phyloP scores from a whole-genome alignment of 2,329 filamentous ascomycete species.

The Sarocladiaceae sp. region DNA sequence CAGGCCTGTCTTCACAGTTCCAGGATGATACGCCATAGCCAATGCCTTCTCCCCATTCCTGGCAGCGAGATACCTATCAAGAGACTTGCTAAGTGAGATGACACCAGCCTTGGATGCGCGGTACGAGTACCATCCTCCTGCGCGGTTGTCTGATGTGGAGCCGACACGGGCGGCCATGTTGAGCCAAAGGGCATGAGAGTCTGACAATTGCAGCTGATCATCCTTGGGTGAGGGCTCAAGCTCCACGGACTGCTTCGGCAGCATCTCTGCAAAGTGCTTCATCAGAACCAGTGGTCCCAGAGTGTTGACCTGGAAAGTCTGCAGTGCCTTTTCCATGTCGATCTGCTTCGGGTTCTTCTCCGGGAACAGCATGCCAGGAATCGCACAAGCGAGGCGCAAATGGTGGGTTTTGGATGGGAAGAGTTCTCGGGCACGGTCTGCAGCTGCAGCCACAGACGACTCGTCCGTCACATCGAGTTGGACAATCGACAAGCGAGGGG shows the following conservation, averaged over 20 bases:
- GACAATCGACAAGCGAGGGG: constrained; percentile 34
- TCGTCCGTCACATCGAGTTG: constrained; percentile 54
- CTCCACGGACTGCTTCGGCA: constrained; percentile 54
- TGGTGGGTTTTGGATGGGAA: constrained; percentile 51
- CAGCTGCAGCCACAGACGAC: constrained; percentile 53
- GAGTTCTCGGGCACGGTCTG: constrained; percentile 41
- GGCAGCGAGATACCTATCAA: constrained; percentile 62
- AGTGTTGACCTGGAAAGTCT: constrained; percentile 69
- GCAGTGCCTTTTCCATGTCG: constrained; percentile 53
- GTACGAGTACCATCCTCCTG: constrained; percentile 81
- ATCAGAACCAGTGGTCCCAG: constrained; percentile 71
- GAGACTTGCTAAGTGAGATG: constrained; percentile 65
- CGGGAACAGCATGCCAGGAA: constrained; percentile 68
- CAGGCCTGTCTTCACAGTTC: constrained; percentile 73
- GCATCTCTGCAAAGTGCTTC: constrained; percentile 68
- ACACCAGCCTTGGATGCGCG: constrained; percentile 72
- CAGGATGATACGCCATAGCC: constrained; percentile 70
- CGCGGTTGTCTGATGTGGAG: constrained; percentile 64
- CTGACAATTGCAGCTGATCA: constrained; percentile 30
- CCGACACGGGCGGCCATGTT: constrained; percentile 77
- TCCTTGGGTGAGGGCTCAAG: constrained; percentile 21
- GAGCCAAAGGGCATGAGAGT: constrained; percentile 59
- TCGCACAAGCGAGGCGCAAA: constrained; percentile 63
- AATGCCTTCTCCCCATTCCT: constrained; percentile 59
- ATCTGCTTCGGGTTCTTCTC: constrained; percentile 69